Base-by-base conservation (phyloP, 371 early-diverging fungal species). In the Mucor velutinosus region DNA sequence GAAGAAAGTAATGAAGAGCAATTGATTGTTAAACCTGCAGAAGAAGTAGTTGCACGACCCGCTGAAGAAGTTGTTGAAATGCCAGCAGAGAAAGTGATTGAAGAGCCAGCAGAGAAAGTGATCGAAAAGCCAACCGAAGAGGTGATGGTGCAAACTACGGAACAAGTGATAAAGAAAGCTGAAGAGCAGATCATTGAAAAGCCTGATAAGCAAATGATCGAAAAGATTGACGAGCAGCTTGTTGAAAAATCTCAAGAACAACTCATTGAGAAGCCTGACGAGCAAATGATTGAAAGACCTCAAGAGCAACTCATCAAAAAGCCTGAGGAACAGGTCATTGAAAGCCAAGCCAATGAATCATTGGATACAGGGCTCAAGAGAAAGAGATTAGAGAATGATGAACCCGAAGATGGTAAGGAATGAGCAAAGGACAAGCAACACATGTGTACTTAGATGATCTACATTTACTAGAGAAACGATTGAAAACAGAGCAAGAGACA, bases 321-420 rank as follows among this genome's bases (percentile, higher is more conserved):
- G 12, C 25, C 49, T 12, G 51, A 51, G 0, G 25, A 25, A 6
- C 53, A 53, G 27, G 14, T 27, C 25, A 21, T 25, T 53, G 53
- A 53, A 6, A 25, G 14, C 14, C 21, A 53, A 25, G 15, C 53
- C 11, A 33, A 57, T 15, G 65, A 65, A 2, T 35, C 21, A 0
- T 7, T 8, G 1, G 66, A 74, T 21, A 32, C 60, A 21, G 67
- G 75, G 15, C 14, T 29, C 32, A 75, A 75, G 58, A 65, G 75
- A 55, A 75, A 69, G 51, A 29, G 53, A 27, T 27, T 25, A 7
- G 62, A 62, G 32, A 33, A 23, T 15, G 21, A 39, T 30, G n/a
- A 0, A 0, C 14, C 32, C 2, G 57, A 57, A 32, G 57, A 57
- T n/a, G 57, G 33, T 57, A 33, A 10, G 3, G 0, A 25, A 51